phyloP scores from a whole-genome alignment of 2,329 filamentous ascomycete genomes.

The Thyridium curvatum region DNA sequence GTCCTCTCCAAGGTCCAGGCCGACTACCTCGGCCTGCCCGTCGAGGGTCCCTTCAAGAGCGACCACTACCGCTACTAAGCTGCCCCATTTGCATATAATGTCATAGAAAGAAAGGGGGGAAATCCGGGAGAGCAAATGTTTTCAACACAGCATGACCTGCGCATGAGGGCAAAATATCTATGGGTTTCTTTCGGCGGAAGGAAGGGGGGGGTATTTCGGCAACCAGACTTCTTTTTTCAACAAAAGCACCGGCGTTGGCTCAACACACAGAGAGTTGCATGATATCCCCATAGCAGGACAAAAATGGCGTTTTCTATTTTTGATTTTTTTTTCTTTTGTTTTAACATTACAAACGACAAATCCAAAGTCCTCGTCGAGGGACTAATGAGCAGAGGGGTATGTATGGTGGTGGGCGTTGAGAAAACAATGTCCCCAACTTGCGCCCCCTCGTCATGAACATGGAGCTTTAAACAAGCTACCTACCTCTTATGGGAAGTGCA shows the following conservation, averaged over 20 bases:
- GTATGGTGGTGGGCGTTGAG: too few species aligned
- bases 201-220: neutral
- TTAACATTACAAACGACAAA: neutral
- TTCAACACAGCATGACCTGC: constrained; percentile 21
- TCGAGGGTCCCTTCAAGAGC: constrained; percentile 92
- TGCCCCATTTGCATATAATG: constrained; percentile 6
- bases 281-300: constrained; percentile 4
- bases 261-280: constrained; percentile 1
- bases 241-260: constrained; percentile 6
- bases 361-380: too few species aligned
- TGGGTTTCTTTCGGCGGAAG: neutral
- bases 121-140: constrained; percentile 15
- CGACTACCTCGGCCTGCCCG: constrained; percentile 84
- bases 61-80: constrained; percentile 76
- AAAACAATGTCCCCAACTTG: too few species aligned
- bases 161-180: constrained; percentile 1
- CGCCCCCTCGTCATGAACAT: too few species aligned
- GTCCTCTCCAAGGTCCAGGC: constrained; percentile 80
- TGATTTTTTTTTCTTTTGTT: constrained; percentile 2
- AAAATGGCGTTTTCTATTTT: constrained; percentile 5
- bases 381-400: too few species aligned
- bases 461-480: too few species aligned
- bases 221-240: constrained; percentile 5
- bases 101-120: constrained; percentile 7
- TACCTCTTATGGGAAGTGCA: too few species aligned